Percentiles rank a stretch among this genome's conserved stretches.
Evolutionary conservation across 106 monocot species (phyloP).

Genomic region (Agapanthus africanus): DNA sequence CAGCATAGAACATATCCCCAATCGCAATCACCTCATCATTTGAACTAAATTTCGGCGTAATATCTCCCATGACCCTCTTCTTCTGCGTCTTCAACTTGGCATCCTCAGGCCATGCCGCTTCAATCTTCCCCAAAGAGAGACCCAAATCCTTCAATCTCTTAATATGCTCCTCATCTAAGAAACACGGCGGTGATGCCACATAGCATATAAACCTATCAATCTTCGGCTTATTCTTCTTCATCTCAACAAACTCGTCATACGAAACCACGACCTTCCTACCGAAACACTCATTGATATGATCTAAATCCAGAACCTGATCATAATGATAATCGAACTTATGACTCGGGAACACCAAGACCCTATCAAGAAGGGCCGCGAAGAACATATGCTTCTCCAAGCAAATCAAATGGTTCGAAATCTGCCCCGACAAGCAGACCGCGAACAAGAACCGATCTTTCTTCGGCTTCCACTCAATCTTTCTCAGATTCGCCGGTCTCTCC

Average conservation of each 20-base stretch:
- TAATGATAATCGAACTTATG: slow-evolving; percentile 82
- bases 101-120: slow-evolving; percentile 87
- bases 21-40: slow-evolving; percentile 85
- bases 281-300: slow-evolving; percentile 84
- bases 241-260: slow-evolving; percentile 53
- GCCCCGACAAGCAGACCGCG: slow-evolving; percentile 82
- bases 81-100: slow-evolving; percentile 47
- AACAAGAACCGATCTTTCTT: slow-evolving; percentile 69
- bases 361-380: slow-evolving; percentile 70
- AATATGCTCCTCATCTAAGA: slow-evolving; percentile 74
- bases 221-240: slow-evolving; percentile 55
- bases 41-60: slow-evolving; percentile 52
- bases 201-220: slow-evolving; percentile 91
- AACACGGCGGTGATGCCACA: slow-evolving; percentile 73
- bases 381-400: slow-evolving; percentile 99
- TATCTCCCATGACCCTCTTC: slow-evolving; percentile 65
- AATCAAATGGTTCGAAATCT: slow-evolving; percentile 97
- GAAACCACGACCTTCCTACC: slow-evolving; percentile 66
- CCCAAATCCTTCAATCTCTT: slow-evolving; percentile 75
- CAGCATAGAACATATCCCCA: slow-evolving; percentile 96
- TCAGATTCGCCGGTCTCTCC: slow-evolving; percentile 19
- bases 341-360: slow-evolving; percentile 70
- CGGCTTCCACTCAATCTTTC: slow-evolving; percentile 85
- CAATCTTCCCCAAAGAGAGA: slow-evolving; percentile 56
- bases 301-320: slow-evolving; percentile 56